phyloP scores from a whole-genome alignment of 345 rosid genomes.

The Linum usitatissimum region DNA sequence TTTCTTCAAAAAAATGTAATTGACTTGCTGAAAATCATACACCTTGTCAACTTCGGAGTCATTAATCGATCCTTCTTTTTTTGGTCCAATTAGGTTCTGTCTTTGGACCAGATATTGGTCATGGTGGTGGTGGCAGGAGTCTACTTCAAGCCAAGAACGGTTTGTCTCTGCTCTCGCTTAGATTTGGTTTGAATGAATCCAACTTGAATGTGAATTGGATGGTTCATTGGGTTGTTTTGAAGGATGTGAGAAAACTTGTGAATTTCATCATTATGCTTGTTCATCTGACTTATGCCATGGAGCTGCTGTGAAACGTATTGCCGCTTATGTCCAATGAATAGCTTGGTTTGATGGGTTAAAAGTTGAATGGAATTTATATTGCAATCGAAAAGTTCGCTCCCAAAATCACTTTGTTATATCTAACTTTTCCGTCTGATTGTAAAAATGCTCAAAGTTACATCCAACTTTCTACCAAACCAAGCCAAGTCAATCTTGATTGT shows the following conservation, averaged over 20 bases:
- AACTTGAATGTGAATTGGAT: not conserved
- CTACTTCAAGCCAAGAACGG: constrained; percentile 65
- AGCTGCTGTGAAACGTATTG: too few relatives aligned
- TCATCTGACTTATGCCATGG: not conserved
- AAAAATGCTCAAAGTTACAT: too few relatives aligned
- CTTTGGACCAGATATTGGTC: constrained; percentile 29
- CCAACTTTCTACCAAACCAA: too few relatives aligned
- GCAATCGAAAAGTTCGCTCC: too few relatives aligned
- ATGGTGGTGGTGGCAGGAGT: constrained; percentile 7
- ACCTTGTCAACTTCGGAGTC: too few relatives aligned
- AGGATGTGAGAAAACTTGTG: not conserved
- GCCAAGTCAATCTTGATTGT: too few relatives aligned
- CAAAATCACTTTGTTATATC: too few relatives aligned
- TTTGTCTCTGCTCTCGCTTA: constrained; percentile 5
- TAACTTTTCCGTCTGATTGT: too few relatives aligned
- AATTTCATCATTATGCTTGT: not conserved
- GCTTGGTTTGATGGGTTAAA: too few relatives aligned
- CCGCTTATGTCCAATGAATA: too few relatives aligned
- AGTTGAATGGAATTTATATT: too few relatives aligned
- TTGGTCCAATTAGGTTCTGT: constrained; percentile 38
- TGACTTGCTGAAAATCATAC: not conserved
- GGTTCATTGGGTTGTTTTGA: not conserved
- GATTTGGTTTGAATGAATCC: not conserved
- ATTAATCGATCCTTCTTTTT: not conserved
- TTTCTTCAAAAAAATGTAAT: not conserved